Evolutionary conservation across 192 early-diverging fungal genomes (phyloP), one percentile per base, ranked within the genome.

Genomic region (Chytriomyces sp.): DNA sequence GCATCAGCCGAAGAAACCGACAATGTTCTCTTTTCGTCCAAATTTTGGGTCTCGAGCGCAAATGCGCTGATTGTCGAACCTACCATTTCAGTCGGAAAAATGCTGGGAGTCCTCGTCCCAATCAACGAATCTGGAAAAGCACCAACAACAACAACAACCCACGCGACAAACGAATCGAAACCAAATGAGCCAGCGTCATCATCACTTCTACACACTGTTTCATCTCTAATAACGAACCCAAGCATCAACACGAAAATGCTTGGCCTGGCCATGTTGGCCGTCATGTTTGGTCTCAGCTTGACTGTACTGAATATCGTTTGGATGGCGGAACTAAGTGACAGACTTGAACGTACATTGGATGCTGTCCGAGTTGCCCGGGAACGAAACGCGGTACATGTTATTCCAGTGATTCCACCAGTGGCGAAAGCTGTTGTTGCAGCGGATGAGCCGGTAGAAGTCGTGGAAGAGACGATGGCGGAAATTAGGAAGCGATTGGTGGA

Each of bases 241-340:
- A 60, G 50, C 35, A 60, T 50, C 20, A 71, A 71, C 57, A 60
- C 57, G 24, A 49, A 57, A 45, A 48, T 76, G 45, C 46, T 76
- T 50, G 64, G 49, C 53, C 26, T 77, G 50, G 67, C 67, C 13
- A 46, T 69, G 46, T 5, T 77, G 50, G 67, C 67, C 6, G 68
- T 77, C 20, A 44, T 77, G 3, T 57, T 65, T 44, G 76, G 76
- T 7, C 53, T 77, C 13, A 23, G 26, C 7, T 44, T 77, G 50
- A 77, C 76, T n/a, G 67, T 65, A 4, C 47, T 77, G 59, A 77
- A 77, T 47, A 57, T 77, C 9, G 57, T 77, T 8, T 77, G 76
- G 76, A 77, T 77, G 65, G 76, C 76, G 16, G 76, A 77, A 24
- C 20, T 77, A 26, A 59, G 67, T 53, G 57, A 60, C 26, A 45